phyloP scores from a whole-genome alignment of 192 early-diverging fungal species.

The Obelidium mucronatum region DNA sequence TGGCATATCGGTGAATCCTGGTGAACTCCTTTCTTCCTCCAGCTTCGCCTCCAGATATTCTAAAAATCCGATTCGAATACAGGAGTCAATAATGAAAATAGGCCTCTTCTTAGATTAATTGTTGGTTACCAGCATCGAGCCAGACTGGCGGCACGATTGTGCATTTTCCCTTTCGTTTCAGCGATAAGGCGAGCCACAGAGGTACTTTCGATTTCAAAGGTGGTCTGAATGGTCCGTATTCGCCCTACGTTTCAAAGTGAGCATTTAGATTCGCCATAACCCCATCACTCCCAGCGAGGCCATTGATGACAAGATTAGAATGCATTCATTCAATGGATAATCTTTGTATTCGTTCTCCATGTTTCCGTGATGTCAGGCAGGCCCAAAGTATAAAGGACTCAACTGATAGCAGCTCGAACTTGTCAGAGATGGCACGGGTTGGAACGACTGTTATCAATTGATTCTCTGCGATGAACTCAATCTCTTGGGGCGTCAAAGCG shows the following conservation, averaged over 20 bases:
- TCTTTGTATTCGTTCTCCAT: not conserved
- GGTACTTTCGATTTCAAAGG: slow-evolving; percentile 79
- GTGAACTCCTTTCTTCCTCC: slow-evolving; percentile 68
- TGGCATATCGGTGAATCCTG: slow-evolving; percentile 75
- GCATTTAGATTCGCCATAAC: too few relatives aligned
- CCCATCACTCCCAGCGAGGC: too few relatives aligned
- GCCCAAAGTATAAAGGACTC: slow-evolving; percentile 5
- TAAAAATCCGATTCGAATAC: slow-evolving; percentile 31
- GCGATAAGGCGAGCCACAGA: slow-evolving; percentile 84
- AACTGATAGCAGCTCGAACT: slow-evolving; percentile 79
- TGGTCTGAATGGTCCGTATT: slow-evolving; percentile 81
- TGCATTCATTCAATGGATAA: too few relatives aligned
- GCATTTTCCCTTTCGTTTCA: slow-evolving; percentile 86
- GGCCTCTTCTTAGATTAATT: not conserved
- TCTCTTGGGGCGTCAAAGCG: slow-evolving; percentile 76
- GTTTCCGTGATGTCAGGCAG: too few relatives aligned
- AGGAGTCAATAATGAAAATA: not conserved
- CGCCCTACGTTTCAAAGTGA: slow-evolving; percentile 68
- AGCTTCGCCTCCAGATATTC: slow-evolving; percentile 70
- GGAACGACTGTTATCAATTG: slow-evolving; percentile 80
- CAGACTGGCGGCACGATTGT: slow-evolving; percentile 81
- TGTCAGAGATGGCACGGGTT: slow-evolving; percentile 65
- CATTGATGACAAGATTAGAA: too few relatives aligned
- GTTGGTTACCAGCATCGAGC: slow-evolving; percentile 71
- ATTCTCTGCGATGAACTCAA: slow-evolving; percentile 88